Base-by-base conservation (phyloP, 164 flowering plant species). In the Buxus sempervirens region DNA sequence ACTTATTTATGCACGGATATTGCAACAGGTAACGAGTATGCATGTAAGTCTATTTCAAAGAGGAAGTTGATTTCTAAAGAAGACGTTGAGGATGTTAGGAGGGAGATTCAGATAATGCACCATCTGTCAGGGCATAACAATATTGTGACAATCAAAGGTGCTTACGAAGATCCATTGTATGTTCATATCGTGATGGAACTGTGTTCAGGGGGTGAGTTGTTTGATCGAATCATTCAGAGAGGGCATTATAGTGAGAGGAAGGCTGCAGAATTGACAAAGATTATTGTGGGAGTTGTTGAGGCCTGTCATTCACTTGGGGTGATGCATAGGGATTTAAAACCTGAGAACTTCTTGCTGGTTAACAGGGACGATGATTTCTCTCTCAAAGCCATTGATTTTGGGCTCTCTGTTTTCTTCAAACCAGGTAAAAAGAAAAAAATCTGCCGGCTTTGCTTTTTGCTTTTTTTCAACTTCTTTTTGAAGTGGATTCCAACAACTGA, bases 41-140 rank as follows among this genome's bases (percentile, higher is more conserved):
- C 88, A 18, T 85, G 88, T 58, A 85, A 85, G 66, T 81, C 86
- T 14, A 85, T 85, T 28, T 66, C 85, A 3, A 85, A 83, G 77
- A 81, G 85, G 77, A 85, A 83, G 62, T 58, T 85, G 70, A 78
- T 85, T 54, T 65, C 83, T 4, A 80, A 68, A 48, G 85, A 82
- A 24, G 88, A 85, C 69, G 78, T 83, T 19, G 86, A 85, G 66
- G 88, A 85, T 81, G 85, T 85, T 9, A 76, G 86, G 73, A 78
- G 86, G 65, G 88, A 85, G 76, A 80, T 85, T 67, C 88, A 83
- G 84, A 85, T 85, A 71, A 81, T 85, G 88, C 88, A 85, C 63
- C 88, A 85, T 77, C 63, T 85, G 58, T 70, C 86, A 7, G 88
- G 88, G 55, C 88, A 85, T 58, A 77, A 70, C 80, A 74, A 85